A percentile compares a stretch with the other conserved stretches of the same genome.
Evolutionary conservation across 2,329 filamentous ascomycete genomes (phyloP).

Genomic region (Drechslerella coelobrocha): DNA sequence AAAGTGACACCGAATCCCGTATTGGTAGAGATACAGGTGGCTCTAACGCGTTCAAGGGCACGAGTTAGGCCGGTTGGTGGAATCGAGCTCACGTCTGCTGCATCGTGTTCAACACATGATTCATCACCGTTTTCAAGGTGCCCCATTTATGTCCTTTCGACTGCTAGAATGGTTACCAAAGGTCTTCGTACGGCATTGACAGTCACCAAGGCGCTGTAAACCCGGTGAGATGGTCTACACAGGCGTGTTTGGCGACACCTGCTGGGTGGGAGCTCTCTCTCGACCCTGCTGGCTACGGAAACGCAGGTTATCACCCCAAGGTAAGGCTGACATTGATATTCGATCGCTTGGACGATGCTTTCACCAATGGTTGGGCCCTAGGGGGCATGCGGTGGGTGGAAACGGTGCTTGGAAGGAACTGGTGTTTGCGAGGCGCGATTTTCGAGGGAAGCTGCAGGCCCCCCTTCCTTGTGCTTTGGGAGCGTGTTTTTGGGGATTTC

Average conservation of each 20-base stretch:
- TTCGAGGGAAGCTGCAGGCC: conserved; percentile 29
- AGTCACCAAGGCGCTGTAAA: conserved; percentile 1
- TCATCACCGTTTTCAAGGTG: background rate
- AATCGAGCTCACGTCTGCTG: background rate
- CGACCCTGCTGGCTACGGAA: conserved; percentile 6
- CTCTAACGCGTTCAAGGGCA: background rate
- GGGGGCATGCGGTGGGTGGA: conserved; percentile 11
- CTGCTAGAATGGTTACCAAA: conserved; percentile 13
- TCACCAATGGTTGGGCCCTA: conserved; percentile 8
- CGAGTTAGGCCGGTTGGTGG: conserved; percentile 2
- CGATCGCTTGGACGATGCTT: background rate
- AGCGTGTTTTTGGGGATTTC: conserved; percentile 31
- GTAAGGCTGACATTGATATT: conserved; percentile 2
- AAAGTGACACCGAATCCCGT: background rate
- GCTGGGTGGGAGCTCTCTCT: background rate
- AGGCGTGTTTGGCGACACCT: conserved; percentile 6
- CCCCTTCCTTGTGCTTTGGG: conserved; percentile 9
- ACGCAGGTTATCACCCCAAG: conserved; percentile 2
- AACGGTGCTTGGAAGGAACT: conserved; percentile 8
- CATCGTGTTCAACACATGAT: conserved; percentile 43
- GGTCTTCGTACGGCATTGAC: background rate
- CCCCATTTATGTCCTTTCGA: background rate
- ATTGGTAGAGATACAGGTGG: background rate
- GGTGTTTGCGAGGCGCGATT: conserved; percentile 45
- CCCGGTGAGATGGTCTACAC: background rate